These are phyloP conservation scores for Westerdykella aurantiaca DNA, from an alignment of 2,329 filamentous ascomycete species.

Conservation along the genomic window DNA sequence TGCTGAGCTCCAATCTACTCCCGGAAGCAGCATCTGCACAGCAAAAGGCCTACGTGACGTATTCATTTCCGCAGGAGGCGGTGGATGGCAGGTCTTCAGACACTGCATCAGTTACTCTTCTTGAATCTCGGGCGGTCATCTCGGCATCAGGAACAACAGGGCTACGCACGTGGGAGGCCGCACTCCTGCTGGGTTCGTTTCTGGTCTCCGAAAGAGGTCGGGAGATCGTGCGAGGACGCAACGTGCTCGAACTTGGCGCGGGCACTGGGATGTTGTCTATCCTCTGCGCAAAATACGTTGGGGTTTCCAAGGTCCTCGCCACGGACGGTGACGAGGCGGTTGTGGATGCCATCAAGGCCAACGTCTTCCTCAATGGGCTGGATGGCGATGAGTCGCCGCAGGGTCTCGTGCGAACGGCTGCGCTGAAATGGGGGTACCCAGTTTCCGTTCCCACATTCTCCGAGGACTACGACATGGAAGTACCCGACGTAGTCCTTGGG, in stretches of 20 bases:
- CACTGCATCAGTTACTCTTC: conserved; percentile 51
- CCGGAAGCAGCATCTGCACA: conserved; percentile 62
- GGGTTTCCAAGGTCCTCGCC: conserved; percentile 54
- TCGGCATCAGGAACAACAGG: conserved; percentile 69
- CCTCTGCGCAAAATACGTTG: conserved; percentile 63
- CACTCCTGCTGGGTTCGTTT: conserved; percentile 66
- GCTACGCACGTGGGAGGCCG: conserved; percentile 75
- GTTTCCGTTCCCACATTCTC: conserved; percentile 55
- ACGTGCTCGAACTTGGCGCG: conserved; percentile 66
- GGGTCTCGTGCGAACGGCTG: conserved; percentile 44
- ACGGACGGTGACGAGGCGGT: conserved; percentile 73
- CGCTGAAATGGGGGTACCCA: conserved; percentile 60
- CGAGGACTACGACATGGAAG: conserved; percentile 44
- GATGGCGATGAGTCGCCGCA: conserved; percentile 39
- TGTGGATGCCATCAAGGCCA: conserved; percentile 61
- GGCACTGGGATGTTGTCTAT: conserved; percentile 73
- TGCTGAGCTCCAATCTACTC: conserved; percentile 60
- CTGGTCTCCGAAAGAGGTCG: conserved; percentile 47
- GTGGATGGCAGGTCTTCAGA: conserved; percentile 12
- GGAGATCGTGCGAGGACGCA: conserved; percentile 48
- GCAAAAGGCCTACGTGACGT: conserved; percentile 70
- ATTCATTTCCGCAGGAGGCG: conserved; percentile 41
- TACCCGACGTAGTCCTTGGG: conserved; percentile 61
- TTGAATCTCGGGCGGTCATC: conserved; percentile 64
- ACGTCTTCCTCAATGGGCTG: conserved; percentile 62